Evolutionary conservation across 805 yeast species (phyloP).

Genomic region (Candida hungchunana): DNA sequence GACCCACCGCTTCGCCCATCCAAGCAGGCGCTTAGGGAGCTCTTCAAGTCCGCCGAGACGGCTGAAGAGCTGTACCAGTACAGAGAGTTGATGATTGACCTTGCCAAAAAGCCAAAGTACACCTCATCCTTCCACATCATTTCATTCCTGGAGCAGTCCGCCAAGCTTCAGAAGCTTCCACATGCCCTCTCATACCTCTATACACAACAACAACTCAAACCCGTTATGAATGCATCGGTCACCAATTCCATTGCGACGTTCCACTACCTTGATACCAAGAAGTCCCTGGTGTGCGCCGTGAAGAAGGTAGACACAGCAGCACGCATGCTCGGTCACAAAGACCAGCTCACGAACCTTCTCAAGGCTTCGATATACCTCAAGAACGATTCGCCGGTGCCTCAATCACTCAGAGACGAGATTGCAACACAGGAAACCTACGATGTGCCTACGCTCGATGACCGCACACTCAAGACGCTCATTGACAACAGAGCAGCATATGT

Average conservation of each 20-base stretch:
- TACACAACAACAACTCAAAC: conserved; percentile 12
- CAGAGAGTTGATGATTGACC: conserved; percentile 14
- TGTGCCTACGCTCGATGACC: conserved; percentile 11
- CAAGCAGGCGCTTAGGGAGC: conserved; percentile 22
- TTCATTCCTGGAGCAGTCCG: conserved; percentile 20
- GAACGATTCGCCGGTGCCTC: conserved; percentile 11
- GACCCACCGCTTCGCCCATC: conserved; percentile 30
- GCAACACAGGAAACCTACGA: conserved; percentile 3
- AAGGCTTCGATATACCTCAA: conserved; percentile 17
- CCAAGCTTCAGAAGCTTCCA: conserved; percentile 20
- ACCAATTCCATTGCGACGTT: conserved; percentile 21
- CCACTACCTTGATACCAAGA: conserved; percentile 22
- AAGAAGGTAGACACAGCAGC: conserved; percentile 16
- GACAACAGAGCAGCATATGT: conserved; percentile 21
- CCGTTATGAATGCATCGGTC: conserved; percentile 11
- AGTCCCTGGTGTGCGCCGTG: conserved; percentile 11
- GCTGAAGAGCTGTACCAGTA: conserved; percentile 18
- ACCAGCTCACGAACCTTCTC: conserved; percentile 17
- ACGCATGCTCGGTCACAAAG: conserved; percentile 5
- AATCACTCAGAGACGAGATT: conserved; percentile 8
- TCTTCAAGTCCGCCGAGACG: conserved; percentile 21
- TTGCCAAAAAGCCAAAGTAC: conserved; percentile 21
- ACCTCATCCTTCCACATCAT: conserved; percentile 19
- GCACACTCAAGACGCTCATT: conserved; percentile 10
- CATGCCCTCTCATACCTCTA: conserved; percentile 22